A percentile compares a stretch with the other conserved stretches of the same genome.
Conservation (phyloP, 164 flowering plant species). For the Paratinospora sagittata region DNA sequence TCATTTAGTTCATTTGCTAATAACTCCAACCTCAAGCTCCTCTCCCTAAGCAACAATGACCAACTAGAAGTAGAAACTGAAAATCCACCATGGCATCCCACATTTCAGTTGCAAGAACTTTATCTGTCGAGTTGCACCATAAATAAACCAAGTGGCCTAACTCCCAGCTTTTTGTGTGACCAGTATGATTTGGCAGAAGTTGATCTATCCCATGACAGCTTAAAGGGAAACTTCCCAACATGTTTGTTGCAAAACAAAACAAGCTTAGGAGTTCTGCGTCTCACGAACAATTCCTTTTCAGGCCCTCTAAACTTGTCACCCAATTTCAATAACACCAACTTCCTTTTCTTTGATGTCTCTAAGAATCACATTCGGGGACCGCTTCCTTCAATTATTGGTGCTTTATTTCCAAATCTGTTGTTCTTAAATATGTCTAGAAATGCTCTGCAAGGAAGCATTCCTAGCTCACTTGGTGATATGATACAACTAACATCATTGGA, state of each 20-base stretch:
- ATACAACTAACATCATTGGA: neutral
- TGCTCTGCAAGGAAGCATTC: slow-evolving; percentile 7
- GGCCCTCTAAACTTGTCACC: neutral
- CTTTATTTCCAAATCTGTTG: too few relatives aligned
- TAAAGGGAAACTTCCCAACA: slow-evolving; percentile 2
- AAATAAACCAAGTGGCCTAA: neutral
- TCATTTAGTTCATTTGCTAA: neutral
- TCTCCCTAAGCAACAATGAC: neutral
- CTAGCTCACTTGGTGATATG: slow-evolving; percentile 15
- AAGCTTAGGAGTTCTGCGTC: neutral
- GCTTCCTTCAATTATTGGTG: slow-evolving; percentile 2
- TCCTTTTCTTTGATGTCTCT: neutral
- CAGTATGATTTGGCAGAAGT: neutral
- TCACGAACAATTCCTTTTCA: neutral
- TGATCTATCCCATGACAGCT: neutral
- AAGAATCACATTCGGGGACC: neutral
- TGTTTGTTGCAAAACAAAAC: slow-evolving; percentile 3
- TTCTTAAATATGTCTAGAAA: too few relatives aligned
- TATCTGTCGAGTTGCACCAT: slow-evolving; percentile 1
- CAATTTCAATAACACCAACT: neutral
- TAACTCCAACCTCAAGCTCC: neutral
- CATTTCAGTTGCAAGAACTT: slow-evolving; percentile 3
- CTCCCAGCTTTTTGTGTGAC: slow-evolving; percentile 7
- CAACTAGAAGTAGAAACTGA: slow-evolving; percentile 5
- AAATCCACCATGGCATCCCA: neutral